Base-by-base conservation (phyloP, 1,284 basidiomycete genomes). In the Trichosporon sp. region DNA sequence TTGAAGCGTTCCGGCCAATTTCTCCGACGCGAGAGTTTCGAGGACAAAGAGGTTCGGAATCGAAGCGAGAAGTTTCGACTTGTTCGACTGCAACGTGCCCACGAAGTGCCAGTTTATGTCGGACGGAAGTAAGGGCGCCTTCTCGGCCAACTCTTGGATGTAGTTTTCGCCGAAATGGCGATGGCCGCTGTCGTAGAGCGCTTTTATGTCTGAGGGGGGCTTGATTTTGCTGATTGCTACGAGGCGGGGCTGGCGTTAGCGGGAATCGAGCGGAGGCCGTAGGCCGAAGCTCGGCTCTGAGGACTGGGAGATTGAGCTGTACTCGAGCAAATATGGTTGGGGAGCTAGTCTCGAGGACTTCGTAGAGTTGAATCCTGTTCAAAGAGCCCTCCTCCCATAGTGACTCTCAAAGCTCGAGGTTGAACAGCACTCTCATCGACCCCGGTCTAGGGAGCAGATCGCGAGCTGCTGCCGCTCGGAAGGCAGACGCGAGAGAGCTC, bases 71-170 rank as follows among this genome's bases (percentile, higher is more conserved):
- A 85, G 82, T 80, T 96, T 99, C 54, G 89, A 88, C 80, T 99
- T 99, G 82, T 98, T 99, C 36, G 91, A 92, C 78, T 99, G 95
- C 27, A 99, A 82, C 1, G 89, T 87, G 6, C 95, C 95, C 70
- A 99, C 95, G 77, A 97, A 98, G 81, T 98, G 95, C 96, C 96
- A 99, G 68, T 88, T 84, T 72, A 96, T 92, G 69, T 91, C 89
- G 27, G 72, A 68, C 0, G 93, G 92, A 16, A 95, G 84, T 91
- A 94, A 74, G 25, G 9, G 64, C 54, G 92, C 89, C 75, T 96
- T 99, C 56, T 94, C 91, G n/a, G 88, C 88, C 68, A 99, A 80
- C 76, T 98, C 95, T 71, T 96, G 91, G 5, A 95, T 93, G 76
- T 98, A 99, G 78, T 99, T 99, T 81, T 99, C 95, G 11, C 96